A percentile compares a stretch with the other conserved stretches of the same genome.
These are phyloP conservation scores for Penicillium sumatraense DNA, from an alignment of 2,329 filamentous ascomycete species.

Conservation along the genomic window DNA sequence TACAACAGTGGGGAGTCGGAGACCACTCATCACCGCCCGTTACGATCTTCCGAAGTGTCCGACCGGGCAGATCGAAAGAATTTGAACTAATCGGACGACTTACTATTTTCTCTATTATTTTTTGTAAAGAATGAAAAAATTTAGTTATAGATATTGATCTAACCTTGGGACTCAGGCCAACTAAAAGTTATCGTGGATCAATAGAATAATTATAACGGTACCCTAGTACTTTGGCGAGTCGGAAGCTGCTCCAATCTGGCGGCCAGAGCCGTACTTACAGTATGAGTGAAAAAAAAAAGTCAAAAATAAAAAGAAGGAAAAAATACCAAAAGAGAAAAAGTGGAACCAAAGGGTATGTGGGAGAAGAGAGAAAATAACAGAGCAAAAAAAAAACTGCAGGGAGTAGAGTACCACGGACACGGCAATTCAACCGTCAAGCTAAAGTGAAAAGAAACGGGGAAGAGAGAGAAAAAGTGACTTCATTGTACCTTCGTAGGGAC, in stretches of 20 bases:
- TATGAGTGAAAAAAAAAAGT: slow-evolving; percentile 7
- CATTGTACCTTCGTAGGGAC: background rate
- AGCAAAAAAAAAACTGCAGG: slow-evolving; percentile 4
- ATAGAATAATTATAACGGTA: slow-evolving; percentile 4
- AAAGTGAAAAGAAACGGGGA: background rate
- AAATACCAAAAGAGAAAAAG: slow-evolving; percentile 11
- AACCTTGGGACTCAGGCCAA: slow-evolving; percentile 5
- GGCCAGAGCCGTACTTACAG: slow-evolving; percentile 18
- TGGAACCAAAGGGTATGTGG: slow-evolving; percentile 16
- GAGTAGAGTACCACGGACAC: slow-evolving; percentile 9
- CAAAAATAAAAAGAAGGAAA: slow-evolving; percentile 5
- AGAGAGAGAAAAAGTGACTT: slow-evolving; percentile 9
- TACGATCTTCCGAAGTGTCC: slow-evolving; percentile 21
- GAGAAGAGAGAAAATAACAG: slow-evolving; percentile 1
- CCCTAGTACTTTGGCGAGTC: slow-evolving; percentile 5
- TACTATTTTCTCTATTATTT: background rate
- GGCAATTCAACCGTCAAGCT: background rate
- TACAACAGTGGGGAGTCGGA: slow-evolving; percentile 6
- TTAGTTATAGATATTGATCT: background rate
- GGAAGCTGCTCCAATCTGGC: slow-evolving; percentile 25
- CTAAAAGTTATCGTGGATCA: background rate
- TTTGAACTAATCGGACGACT: slow-evolving; percentile 1
- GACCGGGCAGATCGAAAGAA: slow-evolving; percentile 15
- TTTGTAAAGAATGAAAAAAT: background rate
- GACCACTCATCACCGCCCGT: slow-evolving; percentile 12